A percentile compares a stretch with the other conserved stretches of the same genome.
Conservation (phyloP, 768 basidiomycete species). For the Pleurotus djamor region DNA sequence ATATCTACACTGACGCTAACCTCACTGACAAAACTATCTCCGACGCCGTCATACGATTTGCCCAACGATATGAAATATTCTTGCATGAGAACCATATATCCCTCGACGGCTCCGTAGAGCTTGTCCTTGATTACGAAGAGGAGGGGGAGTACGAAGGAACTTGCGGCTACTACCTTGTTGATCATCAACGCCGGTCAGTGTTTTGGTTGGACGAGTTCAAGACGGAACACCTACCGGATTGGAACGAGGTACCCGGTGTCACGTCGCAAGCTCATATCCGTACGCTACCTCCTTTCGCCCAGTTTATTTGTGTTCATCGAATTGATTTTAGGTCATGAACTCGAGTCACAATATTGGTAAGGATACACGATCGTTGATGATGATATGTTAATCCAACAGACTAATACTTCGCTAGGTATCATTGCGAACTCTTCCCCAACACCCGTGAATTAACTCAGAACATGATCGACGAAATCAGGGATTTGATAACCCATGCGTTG, state of each 20-base stretch:
- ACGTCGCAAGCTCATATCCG: conserved; percentile 22
- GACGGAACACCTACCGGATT: conserved; percentile 7
- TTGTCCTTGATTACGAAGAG: conserved; percentile 35
- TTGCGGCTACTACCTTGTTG: conserved; percentile 47
- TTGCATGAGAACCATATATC: conserved; percentile 12
- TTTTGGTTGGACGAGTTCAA: conserved; percentile 43
- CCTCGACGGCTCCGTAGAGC: conserved; percentile 24
- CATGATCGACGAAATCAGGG: conserved; percentile 20
- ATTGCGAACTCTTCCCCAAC: conserved; percentile 31
- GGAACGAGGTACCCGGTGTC: background rate
- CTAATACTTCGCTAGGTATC: conserved; percentile 19
- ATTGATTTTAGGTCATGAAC: conserved; percentile 23
- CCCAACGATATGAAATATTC: conserved; percentile 11
- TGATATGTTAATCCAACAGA: background rate
- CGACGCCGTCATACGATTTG: conserved; percentile 11
- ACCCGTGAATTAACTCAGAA: conserved; percentile 15
- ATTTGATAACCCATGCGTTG: conserved; percentile 14
- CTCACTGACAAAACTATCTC: conserved; percentile 12
- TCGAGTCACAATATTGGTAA: conserved; percentile 37
- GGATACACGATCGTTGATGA: no score
- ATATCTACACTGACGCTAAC: conserved; percentile 22
- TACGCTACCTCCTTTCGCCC: conserved; percentile 12
- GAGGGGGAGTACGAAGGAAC: conserved; percentile 11
- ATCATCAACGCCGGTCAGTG: conserved; percentile 27
- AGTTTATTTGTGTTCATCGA: background rate